A percentile compares a stretch with the other conserved stretches of the same genome.
phyloP scores from a whole-genome alignment of 108 stramenopile genomes.

The Cylindrotheca fusiformis region DNA sequence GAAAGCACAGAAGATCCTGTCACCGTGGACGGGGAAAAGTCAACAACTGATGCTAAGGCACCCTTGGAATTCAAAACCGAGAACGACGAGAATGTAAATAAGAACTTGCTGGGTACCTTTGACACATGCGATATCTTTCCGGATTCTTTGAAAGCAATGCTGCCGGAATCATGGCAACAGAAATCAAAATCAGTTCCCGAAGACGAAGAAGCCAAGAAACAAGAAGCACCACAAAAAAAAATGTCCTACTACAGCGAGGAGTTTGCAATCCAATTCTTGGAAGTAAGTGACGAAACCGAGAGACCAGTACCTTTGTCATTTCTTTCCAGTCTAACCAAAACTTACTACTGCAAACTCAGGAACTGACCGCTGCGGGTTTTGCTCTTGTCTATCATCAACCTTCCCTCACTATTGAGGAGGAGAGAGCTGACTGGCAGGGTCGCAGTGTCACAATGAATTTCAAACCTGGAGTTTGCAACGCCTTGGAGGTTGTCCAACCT shows the following conservation, averaged over 20 bases:
- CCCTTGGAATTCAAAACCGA: too few relatives aligned
- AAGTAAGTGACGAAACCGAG: constrained; percentile 16
- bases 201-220: not conserved
- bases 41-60: too few relatives aligned
- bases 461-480: constrained; percentile 46
- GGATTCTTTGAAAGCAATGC: not conserved
- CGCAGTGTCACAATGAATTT: constrained; percentile 48
- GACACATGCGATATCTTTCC: not conserved
- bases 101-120: not conserved
- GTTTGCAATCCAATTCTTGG: constrained; percentile 25
- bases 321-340: constrained; percentile 1
- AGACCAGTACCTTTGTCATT: constrained; percentile 8
- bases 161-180: not conserved
- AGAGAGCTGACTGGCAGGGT: constrained; percentile 40
- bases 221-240: not conserved
- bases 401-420: constrained; percentile 2
- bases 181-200: not conserved
- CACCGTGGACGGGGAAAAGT: not conserved
- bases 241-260: constrained; percentile 13
- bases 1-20: not conserved
- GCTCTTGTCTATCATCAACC: constrained; percentile 54
- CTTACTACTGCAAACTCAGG: constrained; percentile 18
- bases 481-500: constrained; percentile 37
- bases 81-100: too few relatives aligned
- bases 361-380: constrained; percentile 45